Evolutionary conservation across 1,284 basidiomycete species (phyloP), one percentile per base, ranked within the genome.

Genomic region (Gymnopus androsaceus): DNA sequence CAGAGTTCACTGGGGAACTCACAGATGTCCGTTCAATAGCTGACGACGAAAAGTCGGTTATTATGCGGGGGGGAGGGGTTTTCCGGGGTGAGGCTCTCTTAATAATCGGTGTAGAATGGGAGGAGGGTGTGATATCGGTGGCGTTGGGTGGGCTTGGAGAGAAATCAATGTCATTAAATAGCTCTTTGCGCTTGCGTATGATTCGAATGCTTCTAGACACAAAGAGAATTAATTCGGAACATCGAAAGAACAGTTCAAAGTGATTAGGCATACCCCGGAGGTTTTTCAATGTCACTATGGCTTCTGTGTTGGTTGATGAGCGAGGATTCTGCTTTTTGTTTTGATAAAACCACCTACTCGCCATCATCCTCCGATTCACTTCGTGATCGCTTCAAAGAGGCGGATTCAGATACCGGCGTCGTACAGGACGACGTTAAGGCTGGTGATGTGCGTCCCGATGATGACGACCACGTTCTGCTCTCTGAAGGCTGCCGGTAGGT

Each of bases 131-230:
- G n/a, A 15, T 25, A 25, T 17, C 15, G 15, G 23, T 5, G 5
- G 34, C 30, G 25, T 14, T 3, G 7, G 36, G 33, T 19, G 33
- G 11, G 14, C 21, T 21, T 19, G 31, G 15, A n/a, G n/a, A n/a
- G n/a, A n/a, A n/a, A 46, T 31, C 4, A n/a, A n/a, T 8, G 33
- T 38, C 48, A n/a, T 50, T 27, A 21, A 50, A 50, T 17, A 50
- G 25, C 36, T 50, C 48, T 17, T 50, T 50, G 48, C 48, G 48
- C 3, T 14, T 50, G 7, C 48, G 48, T n/a, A 38, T n/a, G 21
- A 38, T 40, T 12, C 23, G 48, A 7, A 38, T 28, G 19, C 23
- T n/a, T 36, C 48, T 50, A 30, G 36, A 28, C 11, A n/a, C n/a
- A n/a, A n/a, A n/a, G n/a, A n/a, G n/a, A n/a, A 21, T 25, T 11